Percentiles rank a stretch among this genome's conserved stretches.
These are phyloP conservation scores for Chalciporus chontae DNA, from an alignment of 768 basidiomycete genomes.

Conservation along the genomic window DNA sequence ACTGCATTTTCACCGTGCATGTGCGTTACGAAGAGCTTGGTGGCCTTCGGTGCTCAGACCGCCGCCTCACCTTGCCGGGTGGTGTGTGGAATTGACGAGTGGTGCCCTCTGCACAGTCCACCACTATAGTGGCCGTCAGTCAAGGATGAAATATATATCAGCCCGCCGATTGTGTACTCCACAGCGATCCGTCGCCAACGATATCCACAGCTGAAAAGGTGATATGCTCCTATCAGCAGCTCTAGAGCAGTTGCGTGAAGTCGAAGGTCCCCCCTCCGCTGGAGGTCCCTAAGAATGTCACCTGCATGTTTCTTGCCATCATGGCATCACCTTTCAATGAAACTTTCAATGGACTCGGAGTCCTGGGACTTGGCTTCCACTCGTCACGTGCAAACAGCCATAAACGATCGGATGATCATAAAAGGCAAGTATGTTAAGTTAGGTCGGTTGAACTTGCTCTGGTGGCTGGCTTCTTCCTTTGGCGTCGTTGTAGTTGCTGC, in stretches of 20 bases:
- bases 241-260: constrained; percentile 72
- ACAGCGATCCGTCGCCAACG: constrained; percentile 50
- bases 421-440: constrained; percentile 15
- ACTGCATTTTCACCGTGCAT: constrained; percentile 59
- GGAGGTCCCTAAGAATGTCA: constrained; percentile 75
- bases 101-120: constrained; percentile 84
- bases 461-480: constrained; percentile 14
- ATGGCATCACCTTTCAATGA: constrained; percentile 18
- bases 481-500: constrained; percentile 2
- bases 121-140: constrained; percentile 44
- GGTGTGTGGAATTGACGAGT: constrained; percentile 62
- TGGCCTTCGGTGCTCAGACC: constrained; percentile 46
- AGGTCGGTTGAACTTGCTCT: constrained; percentile 16
- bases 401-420: constrained; percentile 9
- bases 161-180: constrained; percentile 49
- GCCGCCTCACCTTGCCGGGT: constrained; percentile 33
- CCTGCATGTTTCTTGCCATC: constrained; percentile 45
- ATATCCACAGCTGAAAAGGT: constrained; percentile 48
- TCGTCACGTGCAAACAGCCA: constrained; percentile 17
- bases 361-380: no score
- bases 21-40: constrained; percentile 79
- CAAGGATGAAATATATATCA: not conserved
- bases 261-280: constrained; percentile 74
- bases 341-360: no score
- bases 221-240: constrained; percentile 1